A percentile compares a stretch with the other conserved stretches of the same genome.
phyloP scores from a whole-genome alignment of 169 alveolate species.

The Plasmodium sp. region DNA sequence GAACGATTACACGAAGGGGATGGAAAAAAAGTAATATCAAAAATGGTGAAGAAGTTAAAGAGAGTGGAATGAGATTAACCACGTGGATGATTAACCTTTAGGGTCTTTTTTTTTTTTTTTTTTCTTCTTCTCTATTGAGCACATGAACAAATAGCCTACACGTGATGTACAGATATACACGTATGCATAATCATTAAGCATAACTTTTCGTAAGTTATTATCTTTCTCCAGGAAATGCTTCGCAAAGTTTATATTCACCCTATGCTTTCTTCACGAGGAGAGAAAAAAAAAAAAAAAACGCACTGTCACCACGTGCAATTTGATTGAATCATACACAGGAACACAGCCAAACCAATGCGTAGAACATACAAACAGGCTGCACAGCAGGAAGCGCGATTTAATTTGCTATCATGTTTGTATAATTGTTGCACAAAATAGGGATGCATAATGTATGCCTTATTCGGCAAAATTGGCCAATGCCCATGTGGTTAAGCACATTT shows the following conservation, averaged over 20 bases:
- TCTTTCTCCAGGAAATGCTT: neutral
- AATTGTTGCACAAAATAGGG: neutral
- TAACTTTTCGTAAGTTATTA: neutral
- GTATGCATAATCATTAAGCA: neutral
- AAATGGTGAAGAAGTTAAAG: neutral
- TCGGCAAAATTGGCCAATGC: neutral
- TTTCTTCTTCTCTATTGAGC: neutral
- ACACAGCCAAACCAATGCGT: neutral
- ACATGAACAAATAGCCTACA: neutral
- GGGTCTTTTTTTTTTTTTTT: neutral
- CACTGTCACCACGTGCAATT: neutral
- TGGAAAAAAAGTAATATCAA: neutral
- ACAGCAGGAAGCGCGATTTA: neutral
- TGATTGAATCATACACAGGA: neutral
- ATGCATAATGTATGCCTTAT: neutral
- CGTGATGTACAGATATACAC: neutral
- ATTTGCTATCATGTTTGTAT: neutral
- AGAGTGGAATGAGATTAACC: neutral
- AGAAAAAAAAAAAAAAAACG: neutral
- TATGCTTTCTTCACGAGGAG: neutral
- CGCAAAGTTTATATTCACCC: neutral
- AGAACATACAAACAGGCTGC: neutral
- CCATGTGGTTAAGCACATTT: neutral
- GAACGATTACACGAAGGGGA: neutral
- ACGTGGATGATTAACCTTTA: neutral